Evolutionary conservation across 2,329 filamentous ascomycete species (phyloP).

Genomic region (Ophiostoma perfectum): DNA sequence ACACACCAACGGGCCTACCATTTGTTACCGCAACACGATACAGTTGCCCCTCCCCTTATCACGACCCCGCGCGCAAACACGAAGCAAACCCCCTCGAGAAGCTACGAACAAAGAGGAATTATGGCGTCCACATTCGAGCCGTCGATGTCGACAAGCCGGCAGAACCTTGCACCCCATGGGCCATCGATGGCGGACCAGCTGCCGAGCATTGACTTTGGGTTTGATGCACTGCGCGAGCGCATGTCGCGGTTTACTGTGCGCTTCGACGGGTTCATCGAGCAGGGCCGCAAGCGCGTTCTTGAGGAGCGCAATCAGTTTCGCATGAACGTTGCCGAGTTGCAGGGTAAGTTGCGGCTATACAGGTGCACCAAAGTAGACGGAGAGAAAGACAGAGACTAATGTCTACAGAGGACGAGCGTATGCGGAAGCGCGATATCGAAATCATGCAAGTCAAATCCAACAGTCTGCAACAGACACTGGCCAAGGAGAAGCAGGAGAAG

Average conservation of each 20-base stretch:
- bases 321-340: conserved; percentile 80
- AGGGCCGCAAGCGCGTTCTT: conserved; percentile 78
- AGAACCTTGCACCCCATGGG: conserved; percentile 49
- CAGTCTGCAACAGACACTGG: conserved; percentile 66
- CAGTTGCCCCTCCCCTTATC: not conserved
- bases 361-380: not conserved
- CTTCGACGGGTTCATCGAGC: conserved; percentile 92
- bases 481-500: conserved; percentile 70
- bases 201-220: conserved; percentile 89
- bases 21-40: not conserved
- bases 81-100: not conserved
- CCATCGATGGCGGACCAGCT: conserved; percentile 67
- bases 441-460: conserved; percentile 67
- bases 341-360: conserved; percentile 53
- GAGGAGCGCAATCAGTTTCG: conserved; percentile 94
- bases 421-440: conserved; percentile 82
- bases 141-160: conserved; percentile 61
- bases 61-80: not conserved
- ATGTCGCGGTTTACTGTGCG: conserved; percentile 88
- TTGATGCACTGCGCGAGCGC: conserved; percentile 88
- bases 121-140: conserved; percentile 33
- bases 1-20: not conserved
- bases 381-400: conserved; percentile 14
- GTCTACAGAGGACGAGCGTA: conserved; percentile 74
- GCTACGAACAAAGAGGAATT: not conserved